Evolutionary conservation across 345 rosid genomes (phyloP).

Genomic region (Hypericum perforatum): DNA sequence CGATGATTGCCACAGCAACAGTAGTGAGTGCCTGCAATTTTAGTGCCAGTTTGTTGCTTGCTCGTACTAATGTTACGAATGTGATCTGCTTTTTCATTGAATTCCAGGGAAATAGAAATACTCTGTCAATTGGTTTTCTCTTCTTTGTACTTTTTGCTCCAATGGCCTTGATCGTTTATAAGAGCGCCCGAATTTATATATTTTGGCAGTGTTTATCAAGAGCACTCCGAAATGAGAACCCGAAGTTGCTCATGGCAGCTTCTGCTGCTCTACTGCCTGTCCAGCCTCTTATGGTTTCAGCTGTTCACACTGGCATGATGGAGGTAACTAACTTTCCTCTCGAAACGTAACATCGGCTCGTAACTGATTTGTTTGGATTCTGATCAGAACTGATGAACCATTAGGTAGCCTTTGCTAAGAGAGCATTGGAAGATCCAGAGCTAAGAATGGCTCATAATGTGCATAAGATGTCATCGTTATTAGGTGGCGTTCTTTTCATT

Average conservation of each 20-base stretch:
- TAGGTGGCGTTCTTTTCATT: conserved; percentile 76
- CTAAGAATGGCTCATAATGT: conserved; percentile 59
- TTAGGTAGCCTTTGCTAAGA: conserved; percentile 80
- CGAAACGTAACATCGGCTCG: no score
- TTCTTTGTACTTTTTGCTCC: no score
- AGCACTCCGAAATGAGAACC: conserved; percentile 76
- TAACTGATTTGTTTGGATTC: background rate
- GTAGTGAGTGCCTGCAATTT: conserved; percentile 35
- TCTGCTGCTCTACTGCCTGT: conserved; percentile 73
- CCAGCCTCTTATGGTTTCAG: conserved; percentile 94
- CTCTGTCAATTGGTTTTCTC: no score
- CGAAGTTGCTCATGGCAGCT: conserved; percentile 93
- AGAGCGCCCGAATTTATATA: no score
- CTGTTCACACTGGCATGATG: conserved; percentile 91
- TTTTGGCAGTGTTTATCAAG: conserved; percentile 68
- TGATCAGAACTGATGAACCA: background rate
- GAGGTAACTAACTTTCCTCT: conserved; percentile 35
- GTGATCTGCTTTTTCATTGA: background rate
- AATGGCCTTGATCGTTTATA: no score
- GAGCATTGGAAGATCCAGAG: conserved; percentile 69
- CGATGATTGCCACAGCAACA: conserved; percentile 85
- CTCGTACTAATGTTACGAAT: background rate
- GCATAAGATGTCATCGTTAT: conserved; percentile 77
- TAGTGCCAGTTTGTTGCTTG: background rate
- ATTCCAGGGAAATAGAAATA: no score